A percentile compares a stretch with the other conserved stretches of the same genome.
These are phyloP conservation scores for Macrocybe gigantea DNA, from an alignment of 768 basidiomycete genomes.

Conservation along the genomic window DNA sequence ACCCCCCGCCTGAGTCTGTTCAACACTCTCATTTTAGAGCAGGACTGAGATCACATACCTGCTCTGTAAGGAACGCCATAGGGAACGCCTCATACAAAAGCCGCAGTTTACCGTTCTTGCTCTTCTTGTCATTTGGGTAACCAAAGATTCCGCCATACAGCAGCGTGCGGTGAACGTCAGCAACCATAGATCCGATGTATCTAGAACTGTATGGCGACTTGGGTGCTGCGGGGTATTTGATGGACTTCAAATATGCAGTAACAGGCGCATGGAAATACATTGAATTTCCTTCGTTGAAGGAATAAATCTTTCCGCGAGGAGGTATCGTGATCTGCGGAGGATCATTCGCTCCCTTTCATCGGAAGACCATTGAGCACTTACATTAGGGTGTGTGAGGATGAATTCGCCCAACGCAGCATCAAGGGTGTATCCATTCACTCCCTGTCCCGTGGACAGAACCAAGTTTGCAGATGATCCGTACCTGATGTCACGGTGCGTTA, in stretches of 20 bases:
- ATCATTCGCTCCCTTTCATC: conserved; percentile 4
- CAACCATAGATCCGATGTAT: conserved; percentile 99
- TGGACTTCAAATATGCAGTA: conserved; percentile 76
- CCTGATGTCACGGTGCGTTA: conserved; percentile 21
- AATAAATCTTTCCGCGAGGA: conserved; percentile 95
- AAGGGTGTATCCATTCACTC: conserved; percentile 97
- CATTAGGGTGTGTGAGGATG: conserved; percentile 96
- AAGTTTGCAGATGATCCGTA: conserved; percentile 94
- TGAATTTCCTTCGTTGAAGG: conserved; percentile 98
- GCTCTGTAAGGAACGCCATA: conserved; percentile 93
- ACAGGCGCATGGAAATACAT: conserved; percentile 89
- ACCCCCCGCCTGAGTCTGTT: conserved; percentile 73
- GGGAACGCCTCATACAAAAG: conserved; percentile 97
- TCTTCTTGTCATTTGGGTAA: conserved; percentile 97
- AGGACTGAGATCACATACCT: conserved; percentile 39
- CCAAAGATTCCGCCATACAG: conserved; percentile 99
- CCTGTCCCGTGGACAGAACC: conserved; percentile 89
- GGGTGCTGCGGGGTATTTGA: conserved; percentile 79
- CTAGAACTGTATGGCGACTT: conserved; percentile 87
- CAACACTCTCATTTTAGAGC: not conserved
- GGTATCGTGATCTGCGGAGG: conserved; percentile 80
- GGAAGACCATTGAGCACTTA: conserved; percentile 25
- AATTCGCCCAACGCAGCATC: conserved; percentile 96
- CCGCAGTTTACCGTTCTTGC: conserved; percentile 90
- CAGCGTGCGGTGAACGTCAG: conserved; percentile 94